A percentile compares a stretch with the other conserved stretches of the same genome.
Conservation (phyloP, 257 asterid species). For the Nyctanthes arbortristis region DNA sequence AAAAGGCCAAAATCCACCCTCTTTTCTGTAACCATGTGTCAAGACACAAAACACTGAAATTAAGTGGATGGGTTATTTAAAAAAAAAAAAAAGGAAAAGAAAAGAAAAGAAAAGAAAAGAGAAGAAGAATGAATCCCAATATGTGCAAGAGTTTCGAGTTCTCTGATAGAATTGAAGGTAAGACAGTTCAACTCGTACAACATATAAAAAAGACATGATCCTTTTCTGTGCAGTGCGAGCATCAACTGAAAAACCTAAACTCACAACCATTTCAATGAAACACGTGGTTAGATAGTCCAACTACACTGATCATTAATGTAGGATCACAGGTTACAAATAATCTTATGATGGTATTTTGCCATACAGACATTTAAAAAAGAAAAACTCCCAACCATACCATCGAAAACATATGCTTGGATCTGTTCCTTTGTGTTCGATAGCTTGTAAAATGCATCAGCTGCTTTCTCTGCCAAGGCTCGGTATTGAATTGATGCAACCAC, state of each 20-base stretch:
- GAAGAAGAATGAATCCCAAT: neutral
- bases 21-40: neutral
- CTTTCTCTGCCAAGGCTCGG: neutral
- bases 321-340: neutral
- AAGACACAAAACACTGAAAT: too few species aligned
- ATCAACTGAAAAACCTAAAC: neutral
- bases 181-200: neutral
- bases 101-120: too few species aligned
- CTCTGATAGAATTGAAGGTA: neutral
- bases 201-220: too few species aligned
- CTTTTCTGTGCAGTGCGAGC: neutral
- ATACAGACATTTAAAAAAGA: neutral
- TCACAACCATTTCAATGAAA: neutral
- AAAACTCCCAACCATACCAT: neutral
- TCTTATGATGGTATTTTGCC: neutral
- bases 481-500: slow-evolving; percentile 3
- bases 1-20: neutral
- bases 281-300: neutral
- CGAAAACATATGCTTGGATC: slow-evolving; percentile 1
- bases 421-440: neutral
- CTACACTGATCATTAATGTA: neutral
- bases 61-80: neutral
- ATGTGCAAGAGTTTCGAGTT: neutral
- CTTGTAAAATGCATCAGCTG: neutral
- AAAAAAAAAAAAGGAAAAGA: neutral